Evolutionary conservation across 352 stramenopile species (phyloP).

Genomic region (Pythium rishiriense): DNA sequence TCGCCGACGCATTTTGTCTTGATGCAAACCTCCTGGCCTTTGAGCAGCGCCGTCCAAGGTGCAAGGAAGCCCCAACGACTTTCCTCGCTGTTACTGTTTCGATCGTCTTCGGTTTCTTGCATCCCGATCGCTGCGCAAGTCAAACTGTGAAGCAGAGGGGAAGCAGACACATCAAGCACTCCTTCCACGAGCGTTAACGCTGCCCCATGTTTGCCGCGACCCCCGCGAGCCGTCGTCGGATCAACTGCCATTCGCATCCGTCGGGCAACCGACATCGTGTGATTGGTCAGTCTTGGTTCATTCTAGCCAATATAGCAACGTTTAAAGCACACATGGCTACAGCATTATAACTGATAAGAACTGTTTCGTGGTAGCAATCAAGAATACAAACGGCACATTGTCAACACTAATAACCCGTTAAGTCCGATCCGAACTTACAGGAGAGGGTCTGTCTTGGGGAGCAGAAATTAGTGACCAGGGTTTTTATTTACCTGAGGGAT

Average conservation of each 20-base stretch:
- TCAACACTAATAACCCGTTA: too few species aligned
- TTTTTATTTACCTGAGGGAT: too few species aligned
- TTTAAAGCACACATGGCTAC: not conserved
- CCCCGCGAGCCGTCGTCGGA: conserved; percentile 9
- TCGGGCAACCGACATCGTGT: too few species aligned
- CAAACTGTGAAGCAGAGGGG: not conserved
- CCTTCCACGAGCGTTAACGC: not conserved
- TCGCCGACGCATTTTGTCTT: conserved; percentile 11
- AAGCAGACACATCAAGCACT: not conserved
- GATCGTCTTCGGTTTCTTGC: not conserved
- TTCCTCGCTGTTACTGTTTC: not conserved
- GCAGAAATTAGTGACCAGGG: too few species aligned
- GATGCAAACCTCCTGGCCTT: conserved; percentile 10
- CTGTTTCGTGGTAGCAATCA: too few species aligned
- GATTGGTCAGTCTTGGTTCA: not conserved
- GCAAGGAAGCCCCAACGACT: conserved; percentile 17
- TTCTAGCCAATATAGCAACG: not conserved
- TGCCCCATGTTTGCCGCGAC: not conserved
- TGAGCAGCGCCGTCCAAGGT: conserved; percentile 16
- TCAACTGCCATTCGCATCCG: not conserved
- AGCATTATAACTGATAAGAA: too few species aligned
- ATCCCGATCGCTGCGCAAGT: not conserved
- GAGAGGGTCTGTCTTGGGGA: too few species aligned
- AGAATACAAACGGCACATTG: too few species aligned
- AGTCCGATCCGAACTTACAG: too few species aligned